These are phyloP conservation scores for Vicia sativa DNA, from an alignment of 306 rosid species.

Conservation along the genomic window DNA sequence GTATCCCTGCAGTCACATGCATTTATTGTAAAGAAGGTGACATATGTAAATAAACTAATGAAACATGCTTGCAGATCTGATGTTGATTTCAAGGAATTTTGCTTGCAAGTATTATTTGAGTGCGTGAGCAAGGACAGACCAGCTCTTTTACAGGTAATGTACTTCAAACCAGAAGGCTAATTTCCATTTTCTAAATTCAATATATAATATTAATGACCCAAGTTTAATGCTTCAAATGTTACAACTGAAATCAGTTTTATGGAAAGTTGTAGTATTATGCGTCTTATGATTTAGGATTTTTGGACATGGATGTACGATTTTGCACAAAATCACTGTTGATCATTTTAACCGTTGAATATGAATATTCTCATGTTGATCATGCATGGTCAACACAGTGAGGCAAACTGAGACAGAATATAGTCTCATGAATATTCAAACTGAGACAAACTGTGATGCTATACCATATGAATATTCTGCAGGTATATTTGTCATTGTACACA, in stretches of 20 bases:
- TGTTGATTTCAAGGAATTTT: slow-evolving; percentile 92
- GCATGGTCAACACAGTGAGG: not conserved
- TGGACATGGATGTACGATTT: not conserved
- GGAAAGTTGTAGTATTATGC: too few species aligned
- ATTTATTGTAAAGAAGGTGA: slow-evolving; percentile 28
- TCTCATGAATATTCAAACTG: too few species aligned
- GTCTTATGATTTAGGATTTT: slow-evolving; percentile 13
- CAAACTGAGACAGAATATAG: too few species aligned
- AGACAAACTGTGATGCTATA: too few species aligned
- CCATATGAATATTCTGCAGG: slow-evolving; percentile 50
- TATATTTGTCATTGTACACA: slow-evolving; percentile 83
- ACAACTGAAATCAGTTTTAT: not conserved
- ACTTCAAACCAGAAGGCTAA: not conserved
- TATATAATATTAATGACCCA: slow-evolving; percentile 3
- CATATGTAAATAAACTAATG: slow-evolving; percentile 30
- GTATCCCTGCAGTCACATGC: not conserved
- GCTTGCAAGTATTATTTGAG: slow-evolving; percentile 98
- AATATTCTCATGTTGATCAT: slow-evolving; percentile 3
- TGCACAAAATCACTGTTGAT: not conserved
- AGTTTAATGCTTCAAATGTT: slow-evolving; percentile 8
- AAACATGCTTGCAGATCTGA: slow-evolving; percentile 66
- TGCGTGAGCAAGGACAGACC: slow-evolving; percentile 99
- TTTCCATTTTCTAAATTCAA: slow-evolving; percentile 31
- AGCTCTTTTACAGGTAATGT: slow-evolving; percentile 85
- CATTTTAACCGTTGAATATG: not conserved